Conservation (phyloP, 768 basidiomycete species). For the Leccinum variicolor region DNA sequence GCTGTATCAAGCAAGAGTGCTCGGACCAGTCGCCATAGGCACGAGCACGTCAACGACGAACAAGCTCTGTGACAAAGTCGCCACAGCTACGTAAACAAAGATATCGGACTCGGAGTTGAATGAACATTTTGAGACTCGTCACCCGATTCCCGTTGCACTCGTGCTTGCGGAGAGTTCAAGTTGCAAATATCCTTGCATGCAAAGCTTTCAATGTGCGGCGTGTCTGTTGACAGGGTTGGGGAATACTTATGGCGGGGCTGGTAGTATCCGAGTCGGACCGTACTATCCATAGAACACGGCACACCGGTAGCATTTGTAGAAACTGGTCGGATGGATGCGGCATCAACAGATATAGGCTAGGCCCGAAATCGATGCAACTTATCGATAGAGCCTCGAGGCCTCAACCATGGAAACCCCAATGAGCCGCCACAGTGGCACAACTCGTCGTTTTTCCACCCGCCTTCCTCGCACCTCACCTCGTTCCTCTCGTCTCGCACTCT, state of each 20-base stretch:
- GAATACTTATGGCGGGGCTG: background rate
- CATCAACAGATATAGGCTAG: background rate
- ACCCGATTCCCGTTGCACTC: too few species aligned
- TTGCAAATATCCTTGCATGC: background rate
- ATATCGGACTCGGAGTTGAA: background rate
- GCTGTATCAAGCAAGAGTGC: background rate
- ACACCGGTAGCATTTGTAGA: background rate
- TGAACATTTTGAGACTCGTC: background rate
- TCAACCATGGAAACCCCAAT: background rate
- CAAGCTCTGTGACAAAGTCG: background rate
- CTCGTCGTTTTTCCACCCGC: conserved; percentile 3
- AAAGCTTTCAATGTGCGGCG: background rate
- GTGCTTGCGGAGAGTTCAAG: background rate
- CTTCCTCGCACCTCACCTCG: background rate
- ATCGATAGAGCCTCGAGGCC: background rate
- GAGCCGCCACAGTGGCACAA: background rate
- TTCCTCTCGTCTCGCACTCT: background rate
- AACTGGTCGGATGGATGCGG: background rate
- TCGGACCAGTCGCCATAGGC: background rate
- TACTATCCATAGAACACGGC: background rate
- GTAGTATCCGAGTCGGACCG: background rate
- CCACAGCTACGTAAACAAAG: background rate
- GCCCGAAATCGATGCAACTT: background rate
- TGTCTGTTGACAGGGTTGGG: background rate
- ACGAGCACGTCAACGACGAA: background rate